Conservation (phyloP, 148 eudicot species). For the Fagopyrum homotropicum region DNA sequence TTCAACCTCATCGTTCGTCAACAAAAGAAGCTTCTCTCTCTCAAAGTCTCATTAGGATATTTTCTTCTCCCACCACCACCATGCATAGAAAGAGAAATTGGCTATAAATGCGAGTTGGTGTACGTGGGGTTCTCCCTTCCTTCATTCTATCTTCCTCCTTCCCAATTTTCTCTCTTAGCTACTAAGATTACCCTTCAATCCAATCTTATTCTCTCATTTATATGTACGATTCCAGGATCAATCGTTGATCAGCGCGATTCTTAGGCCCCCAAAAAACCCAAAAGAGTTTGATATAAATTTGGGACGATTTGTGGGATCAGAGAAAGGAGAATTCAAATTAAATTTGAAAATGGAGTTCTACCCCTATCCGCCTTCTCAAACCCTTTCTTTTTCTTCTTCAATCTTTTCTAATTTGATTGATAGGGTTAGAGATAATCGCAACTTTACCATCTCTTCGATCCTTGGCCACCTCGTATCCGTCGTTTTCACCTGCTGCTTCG, state of each 20-base stretch:
- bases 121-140: conserved; percentile 20
- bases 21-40: conserved; percentile 1
- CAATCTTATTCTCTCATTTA: neutral
- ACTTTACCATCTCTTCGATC: conserved; percentile 60
- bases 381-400: conserved; percentile 25
- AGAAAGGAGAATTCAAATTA: neutral
- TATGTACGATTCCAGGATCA: neutral
- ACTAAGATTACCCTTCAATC: conserved; percentile 25
- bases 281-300: neutral
- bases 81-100: neutral
- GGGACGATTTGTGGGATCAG: neutral
- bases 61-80: conserved; percentile 1
- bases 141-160: neutral
- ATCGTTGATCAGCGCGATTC: conserved; percentile 1
- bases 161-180: conserved; percentile 31
- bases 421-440: conserved; percentile 45
- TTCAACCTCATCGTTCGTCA: neutral
- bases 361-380: conserved; percentile 47
- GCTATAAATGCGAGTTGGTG: conserved; percentile 47
- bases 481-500: conserved; percentile 91
- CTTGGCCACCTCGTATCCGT: conserved; percentile 80
- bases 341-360: conserved; percentile 33
- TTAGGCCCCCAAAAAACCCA: neutral
- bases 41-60: neutral
- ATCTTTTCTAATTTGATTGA: conserved; percentile 39